These are phyloP conservation scores for Trichoderma pleuroti DNA, from an alignment of 2,329 filamentous ascomycete species.

Conservation along the genomic window DNA sequence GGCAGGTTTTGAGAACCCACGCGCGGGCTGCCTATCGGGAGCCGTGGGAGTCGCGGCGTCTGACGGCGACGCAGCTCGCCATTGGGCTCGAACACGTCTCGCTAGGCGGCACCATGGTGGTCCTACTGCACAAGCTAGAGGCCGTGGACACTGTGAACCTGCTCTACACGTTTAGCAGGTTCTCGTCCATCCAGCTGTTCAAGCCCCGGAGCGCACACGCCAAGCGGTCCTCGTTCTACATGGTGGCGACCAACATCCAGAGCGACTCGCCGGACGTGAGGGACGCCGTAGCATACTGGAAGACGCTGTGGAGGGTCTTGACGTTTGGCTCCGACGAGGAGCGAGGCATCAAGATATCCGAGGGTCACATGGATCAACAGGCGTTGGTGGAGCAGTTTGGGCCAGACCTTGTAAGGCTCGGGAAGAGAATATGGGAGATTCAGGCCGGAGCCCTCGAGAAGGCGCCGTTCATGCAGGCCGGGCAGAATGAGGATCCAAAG, in stretches of 20 bases:
- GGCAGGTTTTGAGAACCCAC: slow-evolving; percentile 44
- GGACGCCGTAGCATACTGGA: slow-evolving; percentile 39
- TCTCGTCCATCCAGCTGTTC: slow-evolving; percentile 41
- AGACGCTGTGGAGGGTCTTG: slow-evolving; percentile 35
- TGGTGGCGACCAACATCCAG: slow-evolving; percentile 45
- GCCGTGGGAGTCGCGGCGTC: slow-evolving; percentile 34
- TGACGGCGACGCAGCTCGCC: slow-evolving; percentile 39
- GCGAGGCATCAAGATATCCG: not conserved
- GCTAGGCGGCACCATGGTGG: slow-evolving; percentile 46
- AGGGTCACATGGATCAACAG: slow-evolving; percentile 6
- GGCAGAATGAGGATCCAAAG: not conserved
- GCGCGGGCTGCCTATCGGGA: slow-evolving; percentile 32
- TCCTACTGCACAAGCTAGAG: slow-evolving; percentile 49
- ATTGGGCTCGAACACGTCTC: slow-evolving; percentile 45
- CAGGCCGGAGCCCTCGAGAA: slow-evolving; percentile 33
- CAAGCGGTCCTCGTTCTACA: slow-evolving; percentile 50
- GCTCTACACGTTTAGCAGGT: slow-evolving; percentile 39
- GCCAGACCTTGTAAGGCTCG: slow-evolving; percentile 29
- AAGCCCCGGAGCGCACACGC: slow-evolving; percentile 43
- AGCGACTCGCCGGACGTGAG: slow-evolving; percentile 31
- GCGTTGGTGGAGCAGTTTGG: slow-evolving; percentile 38
- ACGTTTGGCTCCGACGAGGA: slow-evolving; percentile 38
- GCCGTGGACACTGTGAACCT: slow-evolving; percentile 35
- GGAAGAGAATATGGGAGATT: slow-evolving; percentile 33
- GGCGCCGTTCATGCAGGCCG: slow-evolving; percentile 27